phyloP scores from a whole-genome alignment of 306 rosid genomes.

The Glycine latifolia region DNA sequence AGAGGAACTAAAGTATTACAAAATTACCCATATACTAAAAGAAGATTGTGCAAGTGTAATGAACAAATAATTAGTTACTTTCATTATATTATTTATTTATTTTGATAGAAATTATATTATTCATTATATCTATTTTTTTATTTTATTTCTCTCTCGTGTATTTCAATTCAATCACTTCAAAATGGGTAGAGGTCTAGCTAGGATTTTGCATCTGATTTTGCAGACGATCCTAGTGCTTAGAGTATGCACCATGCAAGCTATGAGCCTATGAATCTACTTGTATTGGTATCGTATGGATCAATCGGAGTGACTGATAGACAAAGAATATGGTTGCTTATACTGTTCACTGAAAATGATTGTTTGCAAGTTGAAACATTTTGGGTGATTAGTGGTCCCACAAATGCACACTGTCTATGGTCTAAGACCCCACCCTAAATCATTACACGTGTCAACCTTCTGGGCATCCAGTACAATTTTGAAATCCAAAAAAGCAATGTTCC shows the following conservation, averaged over 20 bases:
- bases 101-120: too few relatives aligned
- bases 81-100: too few relatives aligned
- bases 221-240: neutral
- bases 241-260: neutral
- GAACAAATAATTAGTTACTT: too few relatives aligned
- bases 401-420: conserved; percentile 35
- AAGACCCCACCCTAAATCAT: conserved; percentile 40
- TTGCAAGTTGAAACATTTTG: conserved; percentile 33
- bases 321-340: conserved; percentile 20
- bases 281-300: neutral
- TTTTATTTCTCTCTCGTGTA: neutral
- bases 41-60: too few relatives aligned
- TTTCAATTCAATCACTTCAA: neutral
- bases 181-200: neutral
- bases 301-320: conserved; percentile 1
- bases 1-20: too few relatives aligned
- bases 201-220: too few relatives aligned
- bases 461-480: neutral
- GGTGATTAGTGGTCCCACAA: conserved; percentile 50
- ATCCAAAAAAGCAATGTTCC: too few relatives aligned
- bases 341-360: conserved; percentile 52
- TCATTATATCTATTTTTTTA: too few relatives aligned
- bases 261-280: neutral
- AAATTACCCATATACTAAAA: too few relatives aligned
- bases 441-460: conserved; percentile 43